Conservation (phyloP, 2,329 filamentous ascomycete species). For the Ustulina deusta region DNA sequence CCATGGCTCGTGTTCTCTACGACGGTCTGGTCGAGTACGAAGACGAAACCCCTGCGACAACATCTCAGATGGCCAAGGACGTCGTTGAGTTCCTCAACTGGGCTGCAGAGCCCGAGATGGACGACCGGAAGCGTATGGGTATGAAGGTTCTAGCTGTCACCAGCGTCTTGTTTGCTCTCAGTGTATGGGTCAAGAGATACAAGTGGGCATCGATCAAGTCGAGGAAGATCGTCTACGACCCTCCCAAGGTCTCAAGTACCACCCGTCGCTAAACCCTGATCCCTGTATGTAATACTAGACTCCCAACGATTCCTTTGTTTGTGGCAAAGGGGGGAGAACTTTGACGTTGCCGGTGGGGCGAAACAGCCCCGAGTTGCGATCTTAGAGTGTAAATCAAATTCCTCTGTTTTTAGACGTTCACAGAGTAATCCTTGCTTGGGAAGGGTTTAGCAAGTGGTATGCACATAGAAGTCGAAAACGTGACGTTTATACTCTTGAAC, state of each 20-base stretch:
- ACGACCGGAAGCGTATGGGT: constrained; percentile 99
- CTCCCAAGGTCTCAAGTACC: constrained; percentile 69
- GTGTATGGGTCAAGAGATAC: constrained; percentile 99
- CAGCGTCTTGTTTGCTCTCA: constrained; percentile 83
- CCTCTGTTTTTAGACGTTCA: constrained; percentile 51
- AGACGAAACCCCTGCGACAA: constrained; percentile 91
- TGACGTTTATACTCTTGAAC: constrained; percentile 27
- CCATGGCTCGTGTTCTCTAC: constrained; percentile 98
- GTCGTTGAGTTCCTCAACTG: constrained; percentile 99
- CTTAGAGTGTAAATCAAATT: constrained; percentile 59
- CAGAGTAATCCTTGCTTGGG: constrained; percentile 40
- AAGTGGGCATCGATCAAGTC: constrained; percentile 98
- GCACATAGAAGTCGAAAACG: constrained; percentile 33
- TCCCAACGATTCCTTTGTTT: constrained; percentile 50
- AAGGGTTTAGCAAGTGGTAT: constrained; percentile 27
- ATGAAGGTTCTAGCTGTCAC: constrained; percentile 92
- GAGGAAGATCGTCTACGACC: constrained; percentile 90
- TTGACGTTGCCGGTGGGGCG: constrained; percentile 44
- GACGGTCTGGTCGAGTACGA: constrained; percentile 98
- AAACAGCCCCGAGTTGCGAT: constrained; percentile 51
- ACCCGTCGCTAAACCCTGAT: constrained; percentile 60
- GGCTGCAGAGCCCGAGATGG: constrained; percentile 99
- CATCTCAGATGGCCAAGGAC: constrained; percentile 99
- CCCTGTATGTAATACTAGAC: constrained; percentile 52
- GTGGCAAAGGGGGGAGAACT: constrained; percentile 45